Evolutionary conservation across 495 filamentous ascomycete species (phyloP).

Genomic region (Entonaema liquescens): DNA sequence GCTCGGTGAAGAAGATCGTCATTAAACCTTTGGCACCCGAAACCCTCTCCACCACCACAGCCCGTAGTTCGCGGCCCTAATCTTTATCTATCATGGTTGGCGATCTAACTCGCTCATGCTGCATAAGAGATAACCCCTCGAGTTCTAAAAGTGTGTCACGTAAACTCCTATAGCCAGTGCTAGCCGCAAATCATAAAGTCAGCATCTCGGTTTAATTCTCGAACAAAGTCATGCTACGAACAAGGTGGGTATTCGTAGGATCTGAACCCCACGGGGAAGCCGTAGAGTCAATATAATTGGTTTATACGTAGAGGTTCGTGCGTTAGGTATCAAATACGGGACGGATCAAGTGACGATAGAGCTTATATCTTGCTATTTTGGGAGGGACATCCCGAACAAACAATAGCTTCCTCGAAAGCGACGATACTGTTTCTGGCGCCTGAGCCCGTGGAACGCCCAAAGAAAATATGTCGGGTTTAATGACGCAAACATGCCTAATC

Average conservation of each 20-base stretch:
- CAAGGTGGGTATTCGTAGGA: background rate
- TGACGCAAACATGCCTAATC: slow-evolving; percentile 22
- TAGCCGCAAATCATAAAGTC: background rate
- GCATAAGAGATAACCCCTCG: background rate
- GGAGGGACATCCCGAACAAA: slow-evolving; percentile 7
- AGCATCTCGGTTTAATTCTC: background rate
- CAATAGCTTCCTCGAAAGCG: background rate
- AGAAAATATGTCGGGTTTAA: slow-evolving; percentile 1
- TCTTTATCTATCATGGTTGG: background rate
- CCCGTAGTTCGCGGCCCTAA: background rate
- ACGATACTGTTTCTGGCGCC: background rate
- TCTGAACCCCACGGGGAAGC: slow-evolving; percentile 34
- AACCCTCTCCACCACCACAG: background rate
- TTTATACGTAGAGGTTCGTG: slow-evolving; percentile 1
- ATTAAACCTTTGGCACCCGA: background rate
- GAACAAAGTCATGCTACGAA: background rate
- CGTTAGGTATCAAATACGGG: background rate
- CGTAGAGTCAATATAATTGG: background rate
- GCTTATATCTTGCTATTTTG: slow-evolving; percentile 2
- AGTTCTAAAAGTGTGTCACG: background rate
- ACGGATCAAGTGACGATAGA: slow-evolving; percentile 4
- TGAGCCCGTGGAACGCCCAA: background rate
- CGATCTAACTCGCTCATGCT: background rate
- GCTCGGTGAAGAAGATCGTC: slow-evolving; percentile 35
- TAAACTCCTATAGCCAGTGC: background rate